Evolutionary conservation across 805 yeast species (phyloP).

Genomic region (Naumovozyma castellii): DNA sequence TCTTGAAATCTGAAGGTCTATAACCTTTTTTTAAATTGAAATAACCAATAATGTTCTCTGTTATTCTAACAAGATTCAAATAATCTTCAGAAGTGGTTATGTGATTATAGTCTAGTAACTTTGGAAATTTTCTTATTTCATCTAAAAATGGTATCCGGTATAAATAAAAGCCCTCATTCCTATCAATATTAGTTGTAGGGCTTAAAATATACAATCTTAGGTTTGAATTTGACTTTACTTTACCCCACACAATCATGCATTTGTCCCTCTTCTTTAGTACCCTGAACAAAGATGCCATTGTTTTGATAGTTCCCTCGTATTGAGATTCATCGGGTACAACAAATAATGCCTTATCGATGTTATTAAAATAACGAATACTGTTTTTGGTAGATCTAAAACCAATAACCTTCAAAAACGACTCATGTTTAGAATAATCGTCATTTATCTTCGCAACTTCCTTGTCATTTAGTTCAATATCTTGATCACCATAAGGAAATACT

Average conservation of each 20-base stretch:
- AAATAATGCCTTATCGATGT: conserved; percentile 47
- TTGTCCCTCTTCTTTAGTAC: conserved; percentile 42
- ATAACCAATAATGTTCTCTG: conserved; percentile 29
- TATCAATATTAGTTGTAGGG: conserved; percentile 36
- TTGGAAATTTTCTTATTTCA: conserved; percentile 61
- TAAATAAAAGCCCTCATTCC: conserved; percentile 62
- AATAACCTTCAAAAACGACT: conserved; percentile 50
- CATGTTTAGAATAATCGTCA: conserved; percentile 27
- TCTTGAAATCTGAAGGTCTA: conserved; percentile 47
- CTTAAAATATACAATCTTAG: conserved; percentile 53
- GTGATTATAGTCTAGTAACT: conserved; percentile 5
- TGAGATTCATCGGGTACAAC: conserved; percentile 58
- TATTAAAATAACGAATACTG: conserved; percentile 42
- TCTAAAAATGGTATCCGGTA: conserved; percentile 65
- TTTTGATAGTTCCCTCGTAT: conserved; percentile 51
- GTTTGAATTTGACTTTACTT: conserved; percentile 39
- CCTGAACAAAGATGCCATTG: conserved; percentile 59
- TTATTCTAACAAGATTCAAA: conserved; percentile 17
- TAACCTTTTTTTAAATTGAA: conserved; percentile 41
- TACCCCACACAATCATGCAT: conserved; percentile 69
- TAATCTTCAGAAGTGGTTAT: conserved; percentile 7
- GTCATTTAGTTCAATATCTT: conserved; percentile 33
- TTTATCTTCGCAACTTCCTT: conserved; percentile 30
- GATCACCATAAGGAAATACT: conserved; percentile 40
- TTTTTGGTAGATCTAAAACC: conserved; percentile 49